Evolutionary conservation across 2,329 filamentous ascomycete species (phyloP), one percentile per base, ranked within the genome.

Genomic region (Hymenoscyphus infarciens): DNA sequence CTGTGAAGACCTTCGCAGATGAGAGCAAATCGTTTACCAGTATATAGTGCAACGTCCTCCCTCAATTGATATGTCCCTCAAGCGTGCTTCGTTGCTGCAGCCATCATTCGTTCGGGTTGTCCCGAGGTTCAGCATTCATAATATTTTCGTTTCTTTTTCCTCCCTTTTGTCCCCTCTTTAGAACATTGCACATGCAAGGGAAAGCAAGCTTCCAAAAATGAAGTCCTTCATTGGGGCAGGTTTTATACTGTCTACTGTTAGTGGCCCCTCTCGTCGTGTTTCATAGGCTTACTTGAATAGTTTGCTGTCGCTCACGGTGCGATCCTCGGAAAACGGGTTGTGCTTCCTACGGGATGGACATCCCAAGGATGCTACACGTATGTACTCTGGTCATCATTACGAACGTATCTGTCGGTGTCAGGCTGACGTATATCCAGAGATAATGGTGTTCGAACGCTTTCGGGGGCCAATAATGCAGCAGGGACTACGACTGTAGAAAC

Each of bases 311-410:
- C 42, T 22, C 39, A 58, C 22, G 57, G 57, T 15, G 61, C 33
- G 7, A 38, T 53, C n/a, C 45, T 58, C 16, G 59, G 35, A n/a
- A 60, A 62, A 33, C 27, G 60, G 31, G 35, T 59, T 2, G 39
- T 61, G 11, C 63, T 70, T 13, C 66, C 68, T 33, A 63, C 62
- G 13, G 62, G 59, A 25, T 73, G 70, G 69, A 62, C 62, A 2
- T 71, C 64, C 16, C 53, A 68, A 61, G 71, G 71, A 45, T 73
- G 71, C 52, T 72, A 70, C 53, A 63, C 65, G 42, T 68, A 68
- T 22, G 64, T 60, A 42, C 29, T 11, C 35, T 55, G 16, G 10
- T 49, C 25, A 25, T 11, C 10, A 22, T 10, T 31, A 45, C 27
- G 54, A n/a, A 15, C n/a, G 38, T 54, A 8, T 35, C 13, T 35